Evolutionary conservation across 2,329 filamentous ascomycete genomes (phyloP), one percentile per base, ranked within the genome.

Genomic region (Cordyceps javanica): DNA sequence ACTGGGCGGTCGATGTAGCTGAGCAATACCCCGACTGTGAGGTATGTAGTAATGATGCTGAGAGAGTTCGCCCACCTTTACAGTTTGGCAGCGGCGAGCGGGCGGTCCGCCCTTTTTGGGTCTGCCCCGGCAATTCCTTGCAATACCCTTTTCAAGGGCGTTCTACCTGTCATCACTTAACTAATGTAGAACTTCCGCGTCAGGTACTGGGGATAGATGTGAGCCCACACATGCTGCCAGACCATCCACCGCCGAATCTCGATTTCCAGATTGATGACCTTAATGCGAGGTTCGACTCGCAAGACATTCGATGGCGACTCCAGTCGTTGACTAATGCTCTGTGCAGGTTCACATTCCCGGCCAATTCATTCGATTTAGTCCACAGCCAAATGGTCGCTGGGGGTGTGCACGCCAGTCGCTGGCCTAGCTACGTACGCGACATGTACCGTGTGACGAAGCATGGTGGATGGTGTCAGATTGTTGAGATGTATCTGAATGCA

Each of bases 381-480:
- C 89, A 96, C 66, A 96, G 90, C 64, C 83, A 86, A 63, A 80
- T 88, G 72, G 76, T 90, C 70, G 77, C 82, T 62, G 84, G 83
- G 23, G 91, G 90, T 0, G 89, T 96, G 65, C 80, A 92, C 66
- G 75, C 77, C 58, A 74, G 78, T 61, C 81, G 90, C 69, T 97
- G 92, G 92, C 72, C 75, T 57, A 78, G 79, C 32, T 96, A 95
- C 70, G 72, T 96, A 62, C 77, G 78, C 63, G 92, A 96, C 64
- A 88, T 96, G 60, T 82, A 83, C 62, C 79, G 83, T 23, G 80
- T 91, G 10, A 75, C 92, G 61, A 87, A 83, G 52, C 87, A 85
- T 6, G 88, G 86, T 2, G 91, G 92, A 1, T 96, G 91, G 90
- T 81, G 89, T 59, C 91, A 96, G 67, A 86, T 96, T 80, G 82